Evolutionary conservation across 441 rosid species (phyloP).

Genomic region (Arabidopsis hybrid): DNA sequence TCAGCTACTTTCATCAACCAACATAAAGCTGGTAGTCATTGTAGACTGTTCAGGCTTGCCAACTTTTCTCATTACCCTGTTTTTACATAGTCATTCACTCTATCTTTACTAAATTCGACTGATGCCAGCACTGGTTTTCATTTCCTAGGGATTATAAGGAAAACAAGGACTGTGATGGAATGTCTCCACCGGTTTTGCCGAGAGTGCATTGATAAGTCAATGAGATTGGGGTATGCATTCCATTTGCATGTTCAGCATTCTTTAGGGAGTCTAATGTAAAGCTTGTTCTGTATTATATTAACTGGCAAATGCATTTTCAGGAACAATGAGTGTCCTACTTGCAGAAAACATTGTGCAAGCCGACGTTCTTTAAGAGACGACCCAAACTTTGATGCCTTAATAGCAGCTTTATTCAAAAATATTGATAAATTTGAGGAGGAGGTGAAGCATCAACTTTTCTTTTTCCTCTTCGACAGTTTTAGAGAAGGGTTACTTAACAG

Average conservation of each 20-base stretch:
- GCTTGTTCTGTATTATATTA: slow-evolving; percentile 21
- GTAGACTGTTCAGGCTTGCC: background rate
- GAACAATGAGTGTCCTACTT: slow-evolving; percentile 98
- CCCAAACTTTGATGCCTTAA: slow-evolving; percentile 89
- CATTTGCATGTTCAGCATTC: slow-evolving; percentile 32
- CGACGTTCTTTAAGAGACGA: slow-evolving; percentile 97
- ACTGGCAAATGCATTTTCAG: slow-evolving; percentile 52
- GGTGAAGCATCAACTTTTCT: slow-evolving; percentile 53
- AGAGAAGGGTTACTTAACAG: slow-evolving; percentile 7
- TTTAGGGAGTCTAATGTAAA: slow-evolving; percentile 19
- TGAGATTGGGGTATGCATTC: slow-evolving; percentile 88
- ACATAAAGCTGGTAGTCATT: background rate
- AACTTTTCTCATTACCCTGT: slow-evolving; percentile 10
- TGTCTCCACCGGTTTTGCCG: slow-evolving; percentile 97
- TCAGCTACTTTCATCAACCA: background rate
- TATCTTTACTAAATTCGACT: slow-evolving; percentile 6
- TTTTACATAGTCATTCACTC: background rate
- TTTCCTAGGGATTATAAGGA: slow-evolving; percentile 84
- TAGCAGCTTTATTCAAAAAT: slow-evolving; percentile 82
- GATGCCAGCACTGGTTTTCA: slow-evolving; percentile 2
- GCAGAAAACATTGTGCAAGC: slow-evolving; percentile 99
- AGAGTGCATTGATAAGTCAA: slow-evolving; percentile 98
- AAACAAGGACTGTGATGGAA: slow-evolving; percentile 96
- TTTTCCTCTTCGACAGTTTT: background rate
- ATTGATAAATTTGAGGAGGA: slow-evolving; percentile 85